Evolutionary conservation across 495 filamentous ascomycete genomes (phyloP), one percentile per base, ranked within the genome.

Genomic region (Penicillium crystallinum): DNA sequence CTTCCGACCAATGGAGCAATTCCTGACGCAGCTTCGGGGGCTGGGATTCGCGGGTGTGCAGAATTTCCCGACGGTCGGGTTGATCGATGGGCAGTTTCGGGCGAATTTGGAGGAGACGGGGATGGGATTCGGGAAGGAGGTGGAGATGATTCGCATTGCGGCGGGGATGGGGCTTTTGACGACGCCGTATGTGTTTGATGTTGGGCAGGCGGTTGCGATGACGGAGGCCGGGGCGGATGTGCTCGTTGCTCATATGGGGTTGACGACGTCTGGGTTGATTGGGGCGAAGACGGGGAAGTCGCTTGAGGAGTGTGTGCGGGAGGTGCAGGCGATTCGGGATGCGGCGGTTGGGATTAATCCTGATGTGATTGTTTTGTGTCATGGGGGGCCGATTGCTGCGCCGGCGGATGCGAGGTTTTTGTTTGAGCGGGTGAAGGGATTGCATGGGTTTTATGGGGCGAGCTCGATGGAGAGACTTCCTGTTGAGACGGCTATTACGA

Each of bases 381-480:
- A 88, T 66, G 85, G 85, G 0, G 85, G 84, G 1, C 84, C 84
- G 4, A 80, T 88, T 57, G 82, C 83, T 12, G 71, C 69, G 39
- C 79, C 80, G 0, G 62, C 78, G 35, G 84, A 89, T 69, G 83
- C 84, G 0, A 66, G 76, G 61, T 86, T 78, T 65, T 78, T 89
- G 23, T 62, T 89, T 1, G 67, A 68, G 37, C 63, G 77, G 55
- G 81, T 77, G 9, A 72, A 70, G 33, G 83, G 84, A 1, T 71
- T 87, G 18, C 83, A 88, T 68, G 84, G 84, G 3, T 88, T 89
- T 56, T 88, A 80, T 66, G 85, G 85, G 0, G 85, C 85, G 22
- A 86, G 82, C 53, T 83, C 79, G 53, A 84, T 89, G 79, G 85
- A 88, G 70, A 70, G 84, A 31, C 68, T 87, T 57, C 85, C 85